Percentiles rank a stretch among this genome's conserved stretches.
phyloP scores from a whole-genome alignment of 129 eudicot genomes.

The Ambrosia artemisiifolia region DNA sequence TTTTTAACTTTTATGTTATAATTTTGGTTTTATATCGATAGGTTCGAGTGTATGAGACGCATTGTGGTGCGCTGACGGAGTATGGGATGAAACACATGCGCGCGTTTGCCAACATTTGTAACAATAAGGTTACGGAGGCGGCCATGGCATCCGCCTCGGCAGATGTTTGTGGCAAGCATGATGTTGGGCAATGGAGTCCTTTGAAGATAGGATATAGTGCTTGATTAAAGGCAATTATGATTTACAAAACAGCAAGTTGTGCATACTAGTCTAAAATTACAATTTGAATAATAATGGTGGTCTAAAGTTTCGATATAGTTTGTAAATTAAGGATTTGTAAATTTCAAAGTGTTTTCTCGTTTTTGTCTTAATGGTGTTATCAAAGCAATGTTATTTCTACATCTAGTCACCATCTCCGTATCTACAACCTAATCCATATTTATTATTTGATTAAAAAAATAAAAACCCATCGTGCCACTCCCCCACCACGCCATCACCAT shows the following conservation, averaged over 20 bases:
- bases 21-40: not conserved
- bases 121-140: constrained; percentile 32
- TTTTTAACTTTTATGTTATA: not conserved
- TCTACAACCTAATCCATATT: too few species aligned
- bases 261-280: not conserved
- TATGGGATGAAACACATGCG: constrained; percentile 94
- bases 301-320: not conserved
- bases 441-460: too few species aligned
- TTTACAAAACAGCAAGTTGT: not conserved
- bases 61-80: constrained; percentile 67
- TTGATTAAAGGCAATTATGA: constrained; percentile 7
- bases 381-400: too few species aligned
- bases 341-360: not conserved
- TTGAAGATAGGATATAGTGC: constrained; percentile 47
- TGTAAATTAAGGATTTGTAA: not conserved
- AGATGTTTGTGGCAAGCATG: constrained; percentile 43
- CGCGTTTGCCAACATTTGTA: constrained; percentile 83
- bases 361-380: too few species aligned
- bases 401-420: too few species aligned
- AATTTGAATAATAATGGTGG: not conserved
- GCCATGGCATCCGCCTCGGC: constrained; percentile 51
- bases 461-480: too few species aligned
- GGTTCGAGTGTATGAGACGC: constrained; percentile 66
- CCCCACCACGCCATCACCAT: too few species aligned
- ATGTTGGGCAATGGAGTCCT: constrained; percentile 42